phyloP scores from a whole-genome alignment of 2,329 filamentous ascomycete genomes.

The Trichoderma koningii region DNA sequence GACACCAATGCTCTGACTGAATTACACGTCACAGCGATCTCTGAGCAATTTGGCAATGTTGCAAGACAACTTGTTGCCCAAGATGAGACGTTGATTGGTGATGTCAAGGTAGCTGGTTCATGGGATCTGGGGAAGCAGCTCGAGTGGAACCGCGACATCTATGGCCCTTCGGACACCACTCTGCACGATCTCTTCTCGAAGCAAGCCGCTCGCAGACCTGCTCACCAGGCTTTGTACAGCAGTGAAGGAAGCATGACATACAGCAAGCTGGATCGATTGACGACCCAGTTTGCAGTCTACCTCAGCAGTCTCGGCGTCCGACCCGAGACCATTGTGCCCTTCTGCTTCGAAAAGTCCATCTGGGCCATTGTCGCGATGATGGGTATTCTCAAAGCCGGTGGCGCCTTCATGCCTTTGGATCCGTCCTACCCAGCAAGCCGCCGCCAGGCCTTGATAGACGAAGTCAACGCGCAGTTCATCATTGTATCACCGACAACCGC shows the following conservation, averaged over 20 bases:
- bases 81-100: background rate
- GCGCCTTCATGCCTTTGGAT: conserved; percentile 36
- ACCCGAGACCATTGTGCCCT: conserved; percentile 31
- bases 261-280: conserved; percentile 9
- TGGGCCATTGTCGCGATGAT: conserved; percentile 33
- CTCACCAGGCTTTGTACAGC: conserved; percentile 25
- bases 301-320: conserved; percentile 32
- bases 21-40: background rate
- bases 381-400: conserved; percentile 36
- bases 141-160: conserved; percentile 17
- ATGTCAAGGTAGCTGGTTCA: conserved; percentile 5
- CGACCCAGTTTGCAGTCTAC: conserved; percentile 13
- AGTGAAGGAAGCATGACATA: conserved; percentile 19
- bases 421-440: conserved; percentile 25
- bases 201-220: conserved; percentile 5
- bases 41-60: conserved; percentile 19
- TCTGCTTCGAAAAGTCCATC: conserved; percentile 31
- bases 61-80: background rate
- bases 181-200: conserved; percentile 12
- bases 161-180: background rate
- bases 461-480: conserved; percentile 26
- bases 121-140: conserved; percentile 23
- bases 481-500: conserved; percentile 22
- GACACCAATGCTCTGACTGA: conserved; percentile 16
- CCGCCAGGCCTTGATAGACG: conserved; percentile 21